phyloP scores from a whole-genome alignment of 805 yeast genomes.

The Candida methanosorbosa region DNA sequence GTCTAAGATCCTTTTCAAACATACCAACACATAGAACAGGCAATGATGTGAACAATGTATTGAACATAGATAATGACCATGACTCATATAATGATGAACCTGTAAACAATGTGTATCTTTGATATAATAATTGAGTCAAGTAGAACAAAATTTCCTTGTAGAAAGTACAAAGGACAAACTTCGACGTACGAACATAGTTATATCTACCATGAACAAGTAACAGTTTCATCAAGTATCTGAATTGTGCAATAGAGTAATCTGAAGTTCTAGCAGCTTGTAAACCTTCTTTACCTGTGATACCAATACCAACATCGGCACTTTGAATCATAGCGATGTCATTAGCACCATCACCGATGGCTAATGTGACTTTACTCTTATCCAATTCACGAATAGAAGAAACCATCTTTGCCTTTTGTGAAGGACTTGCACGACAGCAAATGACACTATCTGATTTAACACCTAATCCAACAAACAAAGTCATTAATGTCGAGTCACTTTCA shows the following conservation, averaged over 20 bases:
- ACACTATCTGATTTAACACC: constrained; percentile 87
- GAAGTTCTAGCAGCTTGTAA: constrained; percentile 93
- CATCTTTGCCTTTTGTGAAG: constrained; percentile 91
- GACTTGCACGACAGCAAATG: constrained; percentile 93
- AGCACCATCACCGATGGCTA: constrained; percentile 99
- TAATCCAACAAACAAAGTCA: constrained; percentile 73
- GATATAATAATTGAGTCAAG: constrained; percentile 80
- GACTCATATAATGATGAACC: constrained; percentile 92
- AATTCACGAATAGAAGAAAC: constrained; percentile 72
- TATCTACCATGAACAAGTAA: constrained; percentile 92
- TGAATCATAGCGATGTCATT: constrained; percentile 99
- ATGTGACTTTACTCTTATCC: constrained; percentile 63
- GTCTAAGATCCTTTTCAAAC: constrained; percentile 84
- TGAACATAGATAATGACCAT: constrained; percentile 96
- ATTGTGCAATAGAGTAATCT: constrained; percentile 93
- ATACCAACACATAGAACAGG: constrained; percentile 93
- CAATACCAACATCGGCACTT: constrained; percentile 96
- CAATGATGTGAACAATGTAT: constrained; percentile 87
- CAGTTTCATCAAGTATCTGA: constrained; percentile 72
- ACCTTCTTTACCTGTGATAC: constrained; percentile 96
- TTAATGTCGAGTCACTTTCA: constrained; percentile 63
- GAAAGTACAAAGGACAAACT: constrained; percentile 87
- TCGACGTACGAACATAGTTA: constrained; percentile 85
- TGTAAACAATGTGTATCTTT: constrained; percentile 77
- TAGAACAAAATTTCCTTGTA: constrained; percentile 91